A percentile compares a stretch with the other conserved stretches of the same genome.
These are phyloP conservation scores for Esteya vermicola DNA, from an alignment of 2,329 filamentous ascomycete genomes.

Conservation along the genomic window DNA sequence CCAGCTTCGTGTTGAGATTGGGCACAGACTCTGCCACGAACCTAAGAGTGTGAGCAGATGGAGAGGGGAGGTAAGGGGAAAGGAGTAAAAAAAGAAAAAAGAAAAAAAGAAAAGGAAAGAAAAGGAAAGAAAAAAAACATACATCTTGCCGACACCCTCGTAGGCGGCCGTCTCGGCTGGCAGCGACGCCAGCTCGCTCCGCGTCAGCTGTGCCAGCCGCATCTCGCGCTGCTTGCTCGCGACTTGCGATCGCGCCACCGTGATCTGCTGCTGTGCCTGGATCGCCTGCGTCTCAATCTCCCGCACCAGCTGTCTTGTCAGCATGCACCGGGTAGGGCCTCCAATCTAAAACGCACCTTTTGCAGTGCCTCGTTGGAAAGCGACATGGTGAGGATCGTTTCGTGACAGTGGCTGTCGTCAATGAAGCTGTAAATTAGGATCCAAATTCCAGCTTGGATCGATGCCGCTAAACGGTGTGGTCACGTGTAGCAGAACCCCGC, in stretches of 20 bases:
- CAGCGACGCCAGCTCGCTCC: conserved; percentile 66
- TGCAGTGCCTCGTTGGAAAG: conserved; percentile 89
- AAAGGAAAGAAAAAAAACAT: conserved; percentile 7
- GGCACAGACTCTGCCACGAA: conserved; percentile 68
- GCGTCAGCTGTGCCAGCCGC: conserved; percentile 76
- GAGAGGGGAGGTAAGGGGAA: not conserved
- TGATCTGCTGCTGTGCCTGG: conserved; percentile 83
- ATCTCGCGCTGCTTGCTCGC: conserved; percentile 75
- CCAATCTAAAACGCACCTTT: conserved; percentile 48
- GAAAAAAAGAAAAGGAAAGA: not conserved
- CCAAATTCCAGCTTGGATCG: no score
- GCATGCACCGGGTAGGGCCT: not conserved
- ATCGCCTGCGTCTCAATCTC: conserved; percentile 88
- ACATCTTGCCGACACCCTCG: conserved; percentile 97
- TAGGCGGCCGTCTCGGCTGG: conserved; percentile 69
- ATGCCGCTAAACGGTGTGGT: no score
- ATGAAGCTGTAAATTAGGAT: no score
- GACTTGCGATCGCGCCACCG: conserved; percentile 72
- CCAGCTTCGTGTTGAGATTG: conserved; percentile 62
- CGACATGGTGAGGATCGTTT: conserved; percentile 45
- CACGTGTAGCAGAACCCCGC: no score
- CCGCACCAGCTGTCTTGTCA: conserved; percentile 65
- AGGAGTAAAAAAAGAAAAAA: not conserved
- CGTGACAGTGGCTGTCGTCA: not conserved
- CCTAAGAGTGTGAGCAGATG: conserved; percentile 33